phyloP scores from a whole-genome alignment of 1,139 yeast genomes.

The Komagataea norvegica region DNA sequence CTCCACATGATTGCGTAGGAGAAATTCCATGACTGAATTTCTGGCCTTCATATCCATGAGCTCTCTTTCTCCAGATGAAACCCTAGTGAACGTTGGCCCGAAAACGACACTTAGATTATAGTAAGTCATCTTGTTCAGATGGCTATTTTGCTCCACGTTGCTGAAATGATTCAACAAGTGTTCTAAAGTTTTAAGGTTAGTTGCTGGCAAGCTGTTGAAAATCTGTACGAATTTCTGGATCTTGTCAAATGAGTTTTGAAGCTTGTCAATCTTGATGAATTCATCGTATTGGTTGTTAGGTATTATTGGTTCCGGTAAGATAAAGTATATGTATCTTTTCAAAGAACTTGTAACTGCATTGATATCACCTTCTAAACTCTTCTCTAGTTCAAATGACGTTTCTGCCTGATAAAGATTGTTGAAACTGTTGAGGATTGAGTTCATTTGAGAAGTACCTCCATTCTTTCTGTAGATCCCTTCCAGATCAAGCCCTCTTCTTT shows the following conservation, averaged over 20 bases:
- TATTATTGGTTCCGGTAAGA: constrained; percentile 80
- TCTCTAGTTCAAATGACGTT: constrained; percentile 33
- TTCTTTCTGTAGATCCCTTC: constrained; percentile 93
- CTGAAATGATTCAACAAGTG: constrained; percentile 61
- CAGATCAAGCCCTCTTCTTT: constrained; percentile 58
- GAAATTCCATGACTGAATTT: constrained; percentile 73
- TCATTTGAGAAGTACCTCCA: constrained; percentile 79
- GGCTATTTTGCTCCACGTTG: constrained; percentile 44
- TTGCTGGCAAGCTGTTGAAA: constrained; percentile 50
- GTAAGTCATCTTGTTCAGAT: constrained; percentile 67
- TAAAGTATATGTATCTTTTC: constrained; percentile 72
- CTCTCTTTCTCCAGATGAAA: constrained; percentile 76
- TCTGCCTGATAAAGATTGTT: constrained; percentile 28
- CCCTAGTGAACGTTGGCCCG: constrained; percentile 91
- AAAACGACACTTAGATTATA: constrained; percentile 87
- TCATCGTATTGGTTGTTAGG: constrained; percentile 66
- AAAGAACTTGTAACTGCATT: constrained; percentile 84
- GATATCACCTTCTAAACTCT: constrained; percentile 58
- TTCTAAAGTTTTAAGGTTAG: constrained; percentile 59
- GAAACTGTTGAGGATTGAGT: constrained; percentile 41
- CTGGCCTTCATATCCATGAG: constrained; percentile 81
- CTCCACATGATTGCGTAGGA: constrained; percentile 51
- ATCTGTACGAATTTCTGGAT: constrained; percentile 34
- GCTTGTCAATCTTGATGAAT: constrained; percentile 47
- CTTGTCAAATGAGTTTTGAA: constrained; percentile 32